Percentiles rank a stretch among this genome's conserved stretches.
Evolutionary conservation across 179 eudicot species (phyloP).

Genomic region (Pouteria campechiana): DNA sequence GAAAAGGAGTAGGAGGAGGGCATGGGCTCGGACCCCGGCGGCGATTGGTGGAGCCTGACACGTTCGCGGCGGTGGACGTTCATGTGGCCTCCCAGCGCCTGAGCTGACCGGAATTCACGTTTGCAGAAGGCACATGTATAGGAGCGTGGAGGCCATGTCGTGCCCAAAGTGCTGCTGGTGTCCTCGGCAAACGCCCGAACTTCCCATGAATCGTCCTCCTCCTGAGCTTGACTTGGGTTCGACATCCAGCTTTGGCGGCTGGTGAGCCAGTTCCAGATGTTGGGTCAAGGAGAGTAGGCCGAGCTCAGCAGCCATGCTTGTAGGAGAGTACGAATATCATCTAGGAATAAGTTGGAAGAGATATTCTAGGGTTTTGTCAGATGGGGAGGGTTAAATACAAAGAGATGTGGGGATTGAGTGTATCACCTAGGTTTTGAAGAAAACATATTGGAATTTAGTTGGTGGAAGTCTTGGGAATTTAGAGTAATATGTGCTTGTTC

Average conservation of each 20-base stretch:
- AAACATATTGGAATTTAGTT: too few species aligned
- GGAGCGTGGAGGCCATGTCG: slow-evolving; percentile 66
- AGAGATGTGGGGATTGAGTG: too few species aligned
- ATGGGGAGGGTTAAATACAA: too few species aligned
- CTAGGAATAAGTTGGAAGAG: too few species aligned
- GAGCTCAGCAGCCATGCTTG: slow-evolving; percentile 23
- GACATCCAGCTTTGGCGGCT: too few species aligned
- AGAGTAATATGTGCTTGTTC: too few species aligned
- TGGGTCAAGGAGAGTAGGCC: slow-evolving; percentile 12
- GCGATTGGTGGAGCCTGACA: slow-evolving; percentile 32
- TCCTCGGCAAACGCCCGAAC: slow-evolving; percentile 44
- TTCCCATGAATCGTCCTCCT: slow-evolving; percentile 36
- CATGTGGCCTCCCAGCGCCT: slow-evolving; percentile 82
- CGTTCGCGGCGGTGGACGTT: slow-evolving; percentile 67
- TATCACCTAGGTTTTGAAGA: too few species aligned
- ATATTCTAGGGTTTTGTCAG: too few species aligned
- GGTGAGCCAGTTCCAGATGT: slow-evolving; percentile 12
- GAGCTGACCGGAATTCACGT: slow-evolving; percentile 63
- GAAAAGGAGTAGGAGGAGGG: background rate
- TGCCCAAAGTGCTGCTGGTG: slow-evolving; percentile 16
- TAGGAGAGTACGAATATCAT: too few species aligned
- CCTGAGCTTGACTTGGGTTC: slow-evolving; percentile 15
- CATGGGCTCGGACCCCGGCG: background rate
- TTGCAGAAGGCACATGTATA: slow-evolving; percentile 55
- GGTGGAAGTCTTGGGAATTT: too few species aligned